Conservation (phyloP, 441 rosid species). For the Rhodomyrtus psidioides region DNA sequence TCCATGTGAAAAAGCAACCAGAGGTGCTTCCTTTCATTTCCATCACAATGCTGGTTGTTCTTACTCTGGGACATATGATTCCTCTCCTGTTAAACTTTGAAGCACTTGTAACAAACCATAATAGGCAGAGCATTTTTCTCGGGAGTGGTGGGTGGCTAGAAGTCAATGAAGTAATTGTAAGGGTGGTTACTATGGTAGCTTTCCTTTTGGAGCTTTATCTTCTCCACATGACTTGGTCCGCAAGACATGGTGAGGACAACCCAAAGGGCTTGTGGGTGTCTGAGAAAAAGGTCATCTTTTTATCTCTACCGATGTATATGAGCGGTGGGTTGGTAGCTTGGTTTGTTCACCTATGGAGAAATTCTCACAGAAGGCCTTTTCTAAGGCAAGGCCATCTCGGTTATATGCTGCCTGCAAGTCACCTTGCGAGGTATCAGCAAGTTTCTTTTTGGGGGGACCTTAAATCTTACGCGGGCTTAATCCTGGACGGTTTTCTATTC, state of each 20-base stretch:
- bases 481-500: constrained; percentile 69
- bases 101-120: constrained; percentile 39
- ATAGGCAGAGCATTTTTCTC: constrained; percentile 47
- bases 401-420: constrained; percentile 1
- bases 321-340: constrained; percentile 62
- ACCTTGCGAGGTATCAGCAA: constrained; percentile 22
- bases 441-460: constrained; percentile 49
- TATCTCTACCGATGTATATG: constrained; percentile 54
- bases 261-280: constrained; percentile 39
- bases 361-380: constrained; percentile 23
- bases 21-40: constrained; percentile 69
- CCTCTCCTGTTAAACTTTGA: constrained; percentile 77
- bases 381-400: constrained; percentile 1
- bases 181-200: constrained; percentile 78
- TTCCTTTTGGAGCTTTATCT: constrained; percentile 76
- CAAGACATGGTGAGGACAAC: constrained; percentile 34
- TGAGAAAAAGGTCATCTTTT: constrained; percentile 55
- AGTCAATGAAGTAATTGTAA: constrained; percentile 72
- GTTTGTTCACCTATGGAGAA: constrained; percentile 37
- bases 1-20: constrained; percentile 62
- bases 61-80: constrained; percentile 74
- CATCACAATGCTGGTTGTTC: constrained; percentile 47
- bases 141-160: constrained; percentile 80
- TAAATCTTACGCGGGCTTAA: constrained; percentile 70
- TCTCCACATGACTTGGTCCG: constrained; percentile 72